Evolutionary conservation across 331 rosid species (phyloP).

Genomic region (Dryas integrifolia): DNA sequence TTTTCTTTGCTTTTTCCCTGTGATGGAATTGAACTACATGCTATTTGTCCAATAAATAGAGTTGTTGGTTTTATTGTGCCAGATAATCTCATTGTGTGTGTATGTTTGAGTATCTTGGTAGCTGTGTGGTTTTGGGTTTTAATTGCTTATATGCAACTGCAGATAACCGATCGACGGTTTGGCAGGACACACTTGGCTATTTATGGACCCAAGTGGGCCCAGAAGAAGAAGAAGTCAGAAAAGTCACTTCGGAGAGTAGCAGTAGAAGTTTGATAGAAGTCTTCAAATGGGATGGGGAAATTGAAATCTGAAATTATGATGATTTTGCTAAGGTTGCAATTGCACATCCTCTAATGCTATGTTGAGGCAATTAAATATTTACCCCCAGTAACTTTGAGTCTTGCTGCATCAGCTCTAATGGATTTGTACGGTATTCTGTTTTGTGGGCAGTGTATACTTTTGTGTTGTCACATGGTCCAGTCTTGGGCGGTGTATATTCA

Average conservation of each 20-base stretch:
- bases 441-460: background rate
- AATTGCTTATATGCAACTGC: conserved; percentile 29
- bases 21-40: background rate
- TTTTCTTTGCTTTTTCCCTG: background rate
- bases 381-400: conserved; percentile 18
- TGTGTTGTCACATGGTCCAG: background rate
- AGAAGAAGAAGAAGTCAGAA: conserved; percentile 59
- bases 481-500: background rate
- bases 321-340: conserved; percentile 7
- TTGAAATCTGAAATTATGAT: conserved; percentile 18
- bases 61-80: background rate
- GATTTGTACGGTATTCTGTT: conserved; percentile 16
- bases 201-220: conserved; percentile 93
- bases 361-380: background rate
- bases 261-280: conserved; percentile 30
- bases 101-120: background rate
- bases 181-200: conserved; percentile 87
- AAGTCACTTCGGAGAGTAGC: conserved; percentile 27
- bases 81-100: background rate
- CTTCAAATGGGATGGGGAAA: conserved; percentile 21
- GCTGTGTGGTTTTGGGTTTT: conserved; percentile 10
- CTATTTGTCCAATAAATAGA: conserved; percentile 1
- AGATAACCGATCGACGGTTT: conserved; percentile 82
- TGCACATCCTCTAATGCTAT: conserved; percentile 20
- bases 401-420: conserved; percentile 10